Percentiles rank a stretch among this genome's conserved stretches.
Evolutionary conservation across 441 rosid species (phyloP).

Genomic region (Jatropha multifida): DNA sequence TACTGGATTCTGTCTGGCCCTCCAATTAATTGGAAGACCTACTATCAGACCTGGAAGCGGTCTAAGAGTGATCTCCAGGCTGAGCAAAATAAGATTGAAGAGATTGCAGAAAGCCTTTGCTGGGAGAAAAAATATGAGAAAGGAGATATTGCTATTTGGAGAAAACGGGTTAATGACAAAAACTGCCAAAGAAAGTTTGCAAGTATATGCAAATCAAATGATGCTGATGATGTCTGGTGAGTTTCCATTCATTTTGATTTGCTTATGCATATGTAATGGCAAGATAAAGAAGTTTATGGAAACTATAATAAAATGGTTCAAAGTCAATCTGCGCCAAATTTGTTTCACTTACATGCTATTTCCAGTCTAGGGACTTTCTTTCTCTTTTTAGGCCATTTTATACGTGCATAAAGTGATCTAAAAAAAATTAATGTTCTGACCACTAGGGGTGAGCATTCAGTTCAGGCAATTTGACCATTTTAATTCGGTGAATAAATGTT

Average conservation of each 20-base stretch:
- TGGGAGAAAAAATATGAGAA: slow-evolving; percentile 97
- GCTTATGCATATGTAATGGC: background rate
- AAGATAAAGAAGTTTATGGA: background rate
- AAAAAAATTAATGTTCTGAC: too few relatives aligned
- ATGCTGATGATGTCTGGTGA: slow-evolving; percentile 83
- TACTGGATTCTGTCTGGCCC: slow-evolving; percentile 94
- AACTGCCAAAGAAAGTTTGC: slow-evolving; percentile 54
- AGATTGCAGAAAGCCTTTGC: slow-evolving; percentile 72
- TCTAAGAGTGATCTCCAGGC: slow-evolving; percentile 65
- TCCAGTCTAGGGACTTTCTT: background rate
- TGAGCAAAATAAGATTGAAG: slow-evolving; percentile 77
- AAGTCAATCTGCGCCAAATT: background rate
- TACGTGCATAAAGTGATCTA: background rate
- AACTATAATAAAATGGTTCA: background rate
- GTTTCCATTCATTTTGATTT: slow-evolving; percentile 22
- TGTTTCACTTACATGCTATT: background rate
- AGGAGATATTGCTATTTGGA: slow-evolving; percentile 77
- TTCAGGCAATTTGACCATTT: too few relatives aligned
- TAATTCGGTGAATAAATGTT: too few relatives aligned
- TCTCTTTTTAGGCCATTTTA: background rate
- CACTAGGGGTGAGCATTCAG: too few relatives aligned
- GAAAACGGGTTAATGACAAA: slow-evolving; percentile 58
- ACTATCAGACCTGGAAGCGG: slow-evolving; percentile 77
- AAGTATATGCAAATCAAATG: slow-evolving; percentile 56
- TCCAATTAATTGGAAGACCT: slow-evolving; percentile 88